Evolutionary conservation across 768 basidiomycete species (phyloP).

Genomic region (Pleurotus cornucopiae): DNA sequence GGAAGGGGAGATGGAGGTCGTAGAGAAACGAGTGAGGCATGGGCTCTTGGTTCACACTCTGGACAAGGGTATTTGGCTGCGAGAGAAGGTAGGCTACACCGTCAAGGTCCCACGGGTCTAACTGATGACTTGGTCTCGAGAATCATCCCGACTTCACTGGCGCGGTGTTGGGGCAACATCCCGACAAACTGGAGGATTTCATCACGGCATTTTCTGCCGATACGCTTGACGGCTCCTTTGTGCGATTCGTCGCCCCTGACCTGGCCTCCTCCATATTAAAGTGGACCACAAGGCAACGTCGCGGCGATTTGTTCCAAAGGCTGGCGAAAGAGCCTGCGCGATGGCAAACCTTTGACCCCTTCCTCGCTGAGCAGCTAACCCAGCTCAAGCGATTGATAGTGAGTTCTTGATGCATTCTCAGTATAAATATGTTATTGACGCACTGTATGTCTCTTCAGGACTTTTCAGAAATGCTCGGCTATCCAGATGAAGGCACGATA

Average conservation of each 20-base stretch:
- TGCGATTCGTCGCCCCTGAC: background rate
- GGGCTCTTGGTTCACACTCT: background rate
- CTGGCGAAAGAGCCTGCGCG: background rate
- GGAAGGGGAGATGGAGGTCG: background rate
- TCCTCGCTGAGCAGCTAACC: conserved; percentile 1
- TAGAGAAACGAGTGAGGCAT: background rate
- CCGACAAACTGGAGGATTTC: background rate
- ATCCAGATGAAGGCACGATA: background rate
- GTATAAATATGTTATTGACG: background rate
- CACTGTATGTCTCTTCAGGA: background rate
- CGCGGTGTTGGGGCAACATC: background rate
- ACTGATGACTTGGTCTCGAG: background rate
- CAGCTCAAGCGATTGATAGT: conserved; percentile 1
- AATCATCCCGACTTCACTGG: background rate
- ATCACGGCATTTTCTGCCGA: background rate
- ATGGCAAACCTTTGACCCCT: background rate
- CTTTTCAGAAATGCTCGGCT: background rate
- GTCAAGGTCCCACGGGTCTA: background rate
- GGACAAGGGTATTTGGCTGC: background rate
- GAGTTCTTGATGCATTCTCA: background rate
- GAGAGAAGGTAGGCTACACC: background rate
- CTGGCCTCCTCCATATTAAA: background rate
- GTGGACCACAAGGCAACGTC: background rate
- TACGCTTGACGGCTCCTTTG: background rate
- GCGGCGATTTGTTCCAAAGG: background rate